A percentile compares a stretch with the other conserved stretches of the same genome.
Conservation (phyloP, 2,329 filamentous ascomycete species). For the Xylaria sp. region DNA sequence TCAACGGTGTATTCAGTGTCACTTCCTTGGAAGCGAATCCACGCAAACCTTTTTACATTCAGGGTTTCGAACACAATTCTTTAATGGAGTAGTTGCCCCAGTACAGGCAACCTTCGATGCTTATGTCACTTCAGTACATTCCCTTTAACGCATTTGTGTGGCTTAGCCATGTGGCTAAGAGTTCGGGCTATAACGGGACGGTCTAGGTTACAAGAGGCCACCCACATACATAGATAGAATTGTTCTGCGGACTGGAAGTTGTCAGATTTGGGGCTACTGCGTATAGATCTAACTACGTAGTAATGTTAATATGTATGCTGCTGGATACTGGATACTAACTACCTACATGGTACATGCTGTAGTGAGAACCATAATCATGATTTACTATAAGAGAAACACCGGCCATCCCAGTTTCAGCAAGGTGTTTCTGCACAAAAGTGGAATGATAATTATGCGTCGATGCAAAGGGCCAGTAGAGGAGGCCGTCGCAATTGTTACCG, state of each 20-base stretch:
- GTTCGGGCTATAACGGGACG: no score
- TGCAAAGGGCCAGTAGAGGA: neutral
- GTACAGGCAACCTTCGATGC: conserved; percentile 29
- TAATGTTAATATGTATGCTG: neutral
- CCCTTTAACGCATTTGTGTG: neutral
- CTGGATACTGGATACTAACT: conserved; percentile 9
- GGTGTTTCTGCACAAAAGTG: conserved; percentile 11
- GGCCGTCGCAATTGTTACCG: neutral
- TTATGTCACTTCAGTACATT: neutral
- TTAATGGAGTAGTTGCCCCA: conserved; percentile 21
- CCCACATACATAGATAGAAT: no score
- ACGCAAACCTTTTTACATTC: neutral
- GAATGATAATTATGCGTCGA: conserved; percentile 10
- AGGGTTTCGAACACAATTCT: conserved; percentile 12
- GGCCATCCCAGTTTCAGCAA: conserved; percentile 26
- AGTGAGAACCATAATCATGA: conserved; percentile 27
- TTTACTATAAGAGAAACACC: conserved; percentile 21
- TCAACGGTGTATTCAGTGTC: conserved; percentile 24
- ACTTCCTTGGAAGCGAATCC: conserved; percentile 10
- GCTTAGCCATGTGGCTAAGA: no score
- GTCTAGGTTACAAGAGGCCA: no score
- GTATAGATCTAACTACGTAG: no score
- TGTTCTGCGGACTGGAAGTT: no score
- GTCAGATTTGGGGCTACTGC: no score
- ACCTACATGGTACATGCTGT: neutral